Evolutionary conservation across 164 flowering plant species (phyloP).

Genomic region (Tinospora cordifolia): DNA sequence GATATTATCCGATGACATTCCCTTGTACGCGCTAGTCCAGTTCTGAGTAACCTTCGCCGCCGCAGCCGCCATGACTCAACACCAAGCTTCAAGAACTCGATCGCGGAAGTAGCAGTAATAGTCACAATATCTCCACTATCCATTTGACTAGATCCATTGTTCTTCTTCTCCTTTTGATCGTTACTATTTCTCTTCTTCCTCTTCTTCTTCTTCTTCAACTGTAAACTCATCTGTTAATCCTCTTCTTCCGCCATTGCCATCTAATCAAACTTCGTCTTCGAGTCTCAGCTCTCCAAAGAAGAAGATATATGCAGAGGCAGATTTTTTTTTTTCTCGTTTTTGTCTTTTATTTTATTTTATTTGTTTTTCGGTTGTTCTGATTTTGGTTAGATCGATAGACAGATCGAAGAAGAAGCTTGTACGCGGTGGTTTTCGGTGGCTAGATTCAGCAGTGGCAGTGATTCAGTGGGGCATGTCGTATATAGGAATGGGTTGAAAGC

Average conservation of each 20-base stretch:
- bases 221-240: neutral
- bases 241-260: neutral
- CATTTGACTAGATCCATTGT: constrained; percentile 16
- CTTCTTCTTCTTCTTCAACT: neutral
- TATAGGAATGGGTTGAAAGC: neutral
- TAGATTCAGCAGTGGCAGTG: neutral
- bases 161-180: neutral
- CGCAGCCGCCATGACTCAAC: constrained; percentile 13
- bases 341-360: no score
- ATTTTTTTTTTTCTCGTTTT: neutral
- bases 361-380: neutral
- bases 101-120: neutral
- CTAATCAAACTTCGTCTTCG: neutral
- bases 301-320: no score
- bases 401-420: neutral
- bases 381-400: neutral
- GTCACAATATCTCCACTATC: constrained; percentile 10
- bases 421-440: neutral
- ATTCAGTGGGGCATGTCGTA: neutral
- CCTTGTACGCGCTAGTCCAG: constrained; percentile 44
- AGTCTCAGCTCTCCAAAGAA: no score
- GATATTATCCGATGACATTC: constrained; percentile 72
- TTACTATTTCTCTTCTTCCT: neutral
- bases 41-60: constrained; percentile 18
- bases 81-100: constrained; percentile 11